These are phyloP conservation scores for Saccharomycopsis capsularis DNA, from an alignment of 805 yeast genomes.

Conservation along the genomic window DNA sequence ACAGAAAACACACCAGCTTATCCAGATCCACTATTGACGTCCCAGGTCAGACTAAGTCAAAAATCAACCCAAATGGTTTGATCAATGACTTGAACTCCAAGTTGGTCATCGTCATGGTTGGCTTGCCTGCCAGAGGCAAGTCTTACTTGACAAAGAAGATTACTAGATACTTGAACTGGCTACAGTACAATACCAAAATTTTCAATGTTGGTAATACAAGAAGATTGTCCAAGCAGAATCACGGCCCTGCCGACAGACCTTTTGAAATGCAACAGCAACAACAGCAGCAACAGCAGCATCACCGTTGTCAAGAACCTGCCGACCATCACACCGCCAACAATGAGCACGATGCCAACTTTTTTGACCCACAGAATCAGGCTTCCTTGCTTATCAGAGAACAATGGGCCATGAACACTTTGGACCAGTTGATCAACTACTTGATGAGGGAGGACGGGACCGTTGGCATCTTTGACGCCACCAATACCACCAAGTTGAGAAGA, in stretches of 20 bases:
- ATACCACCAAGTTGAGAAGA: constrained; percentile 40
- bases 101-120: constrained; percentile 63
- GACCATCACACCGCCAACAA: constrained; percentile 15
- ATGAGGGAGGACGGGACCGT: constrained; percentile 33
- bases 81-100: constrained; percentile 34
- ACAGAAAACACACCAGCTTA: neutral
- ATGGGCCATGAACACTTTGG: constrained; percentile 41
- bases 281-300: too few relatives aligned
- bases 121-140: constrained; percentile 69
- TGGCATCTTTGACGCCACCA: constrained; percentile 48
- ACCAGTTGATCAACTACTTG: constrained; percentile 31
- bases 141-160: constrained; percentile 62
- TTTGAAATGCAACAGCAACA: constrained; percentile 16
- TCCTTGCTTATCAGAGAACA: constrained; percentile 35
- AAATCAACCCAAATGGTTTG: constrained; percentile 68
- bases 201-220: constrained; percentile 68
- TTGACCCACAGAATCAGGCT: constrained; percentile 33
- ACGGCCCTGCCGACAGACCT: constrained; percentile 28
- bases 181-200: constrained; percentile 55
- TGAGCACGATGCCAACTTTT: constrained; percentile 34
- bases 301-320: neutral
- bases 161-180: constrained; percentile 56
- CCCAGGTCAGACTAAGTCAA: constrained; percentile 83
- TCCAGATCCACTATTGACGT: constrained; percentile 64
- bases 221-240: constrained; percentile 41